Evolutionary conservation across 768 basidiomycete species (phyloP), one percentile per base, ranked within the genome.

Genomic region (Rhizopogon rudus): DNA sequence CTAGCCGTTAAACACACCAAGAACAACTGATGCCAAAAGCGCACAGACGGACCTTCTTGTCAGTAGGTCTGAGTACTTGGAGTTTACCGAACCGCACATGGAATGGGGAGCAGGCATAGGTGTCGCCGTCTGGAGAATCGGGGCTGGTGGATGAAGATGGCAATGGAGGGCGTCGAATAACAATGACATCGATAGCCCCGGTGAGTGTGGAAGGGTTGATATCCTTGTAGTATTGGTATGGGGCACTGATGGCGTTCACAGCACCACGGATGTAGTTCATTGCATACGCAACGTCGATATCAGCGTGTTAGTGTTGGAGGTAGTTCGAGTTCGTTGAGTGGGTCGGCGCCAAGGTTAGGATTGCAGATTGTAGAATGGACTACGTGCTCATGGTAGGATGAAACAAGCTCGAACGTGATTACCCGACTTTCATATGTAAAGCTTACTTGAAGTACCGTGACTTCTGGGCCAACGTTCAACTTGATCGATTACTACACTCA

Each of bases 101-200:
- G 66, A 99, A 99, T 1, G 96, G 97, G 2, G 92, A 93, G 67
- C 94, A 97, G 1, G 82, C 88, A 63, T 86, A 87, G 31, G 76
- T 77, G 44, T 77, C 80, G 53, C 86, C 84, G 59, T 79, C 74
- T 60, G 78, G 76, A n/a, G 81, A 74, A 49, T 14, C 35, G 14
- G 35, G 37, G 9, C 48, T 49, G 16, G 48, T 22, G 22, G 35
- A 37, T 49, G 3, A 3, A 16, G 48, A 37, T 20, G 48, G 35
- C 5, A 35, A 49, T 49, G 33, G 35, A 22, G 83, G 84, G 45
- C 87, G 82, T 59, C 87, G 83, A 45, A 99, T 84, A 61, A 98
- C 96, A 65, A 99, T 94, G 71, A 99, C 92, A 79, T 99, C 96
- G 80, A 98, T 97, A 43, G 97, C 97, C 44, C 97, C 96, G 4